Evolutionary conservation across 148 eudicot genomes (phyloP), one percentile per base, ranked within the genome.

Genomic region (Chenopodium album): DNA sequence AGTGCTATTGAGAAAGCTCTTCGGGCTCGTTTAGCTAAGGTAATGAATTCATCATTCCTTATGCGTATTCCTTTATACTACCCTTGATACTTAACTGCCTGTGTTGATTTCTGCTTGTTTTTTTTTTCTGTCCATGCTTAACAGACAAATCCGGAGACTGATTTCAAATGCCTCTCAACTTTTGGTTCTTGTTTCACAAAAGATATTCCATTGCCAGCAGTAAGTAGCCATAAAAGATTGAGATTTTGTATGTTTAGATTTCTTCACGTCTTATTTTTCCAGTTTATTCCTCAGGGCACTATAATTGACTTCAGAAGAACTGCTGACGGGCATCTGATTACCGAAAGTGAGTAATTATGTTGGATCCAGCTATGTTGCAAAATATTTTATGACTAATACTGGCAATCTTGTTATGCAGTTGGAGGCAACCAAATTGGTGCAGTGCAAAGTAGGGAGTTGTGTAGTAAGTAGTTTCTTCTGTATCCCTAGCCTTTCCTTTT

Each of bases 1-100:
- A 95, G 98, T 82, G 91, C 88, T 75, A 91, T 95, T 76, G 96
- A 93, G 90, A 95, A 95, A 86, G 89, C 98, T 50, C 94, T 95
- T 64, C 90, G 98, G 83, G 93, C 96, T 69, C 91, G 98, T 82
- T 83, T 93, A 75, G 74, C 82, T 22, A 93, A 89, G 92, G 98
- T 93, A 79, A 82, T 26, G 50, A 81, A 67, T 75, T 32, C 79
- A 80, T 56, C 17, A 20, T 76, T 9, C 37, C 65, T 47, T 81
- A 32, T 59, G 47, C 67, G 8, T n/a, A 70, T 75, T 28, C 65
- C 62, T n/a, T n/a, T n/a, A n/a, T n/a, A n/a, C 56, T 5, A 56
- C 29, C 31, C 28, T 23, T 29, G 12, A 75, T 7, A 16, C 2
- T 47, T 47, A 28, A 19, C 52, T 29, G 41, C 63, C 11, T 26